These are phyloP conservation scores for Ceratorhiza oryzae-sativae DNA, from an alignment of 1,284 basidiomycete species.

Conservation along the genomic window DNA sequence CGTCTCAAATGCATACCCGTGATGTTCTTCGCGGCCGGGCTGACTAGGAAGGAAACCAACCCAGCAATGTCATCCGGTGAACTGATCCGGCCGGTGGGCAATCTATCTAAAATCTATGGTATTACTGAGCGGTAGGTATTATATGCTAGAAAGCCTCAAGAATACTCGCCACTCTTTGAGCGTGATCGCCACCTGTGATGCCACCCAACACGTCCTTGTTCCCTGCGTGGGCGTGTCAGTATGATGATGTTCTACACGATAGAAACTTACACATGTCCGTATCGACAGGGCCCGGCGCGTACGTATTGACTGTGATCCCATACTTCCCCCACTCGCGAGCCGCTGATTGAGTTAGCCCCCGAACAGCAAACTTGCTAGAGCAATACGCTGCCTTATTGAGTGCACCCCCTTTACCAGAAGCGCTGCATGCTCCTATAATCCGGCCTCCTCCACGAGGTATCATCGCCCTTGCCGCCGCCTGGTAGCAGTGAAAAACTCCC, in stretches of 20 bases:
- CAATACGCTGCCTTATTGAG: constrained; percentile 28
- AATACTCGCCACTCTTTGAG: neutral
- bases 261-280: constrained; percentile 44
- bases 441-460: constrained; percentile 46
- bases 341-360: constrained; percentile 44
- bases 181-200: too few species aligned
- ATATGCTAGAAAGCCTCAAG: neutral
- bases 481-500: constrained; percentile 46
- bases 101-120: neutral
- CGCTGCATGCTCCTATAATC: constrained; percentile 44
- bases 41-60: constrained; percentile 26
- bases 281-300: constrained; percentile 44
- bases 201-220: neutral
- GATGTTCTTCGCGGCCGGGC: constrained; percentile 3
- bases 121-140: neutral
- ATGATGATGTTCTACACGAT: too few species aligned
- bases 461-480: constrained; percentile 46
- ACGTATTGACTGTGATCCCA: constrained; percentile 46
- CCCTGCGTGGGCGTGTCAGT: neutral
- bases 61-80: neutral
- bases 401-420: constrained; percentile 35
- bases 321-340: constrained; percentile 44
- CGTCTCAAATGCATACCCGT: too few species aligned
- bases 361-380: constrained; percentile 46
- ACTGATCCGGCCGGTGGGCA: constrained; percentile 11